Percentiles rank a stretch among this genome's conserved stretches.
phyloP scores from a whole-genome alignment of 768 basidiomycete species.

The Amanita thiersii region DNA sequence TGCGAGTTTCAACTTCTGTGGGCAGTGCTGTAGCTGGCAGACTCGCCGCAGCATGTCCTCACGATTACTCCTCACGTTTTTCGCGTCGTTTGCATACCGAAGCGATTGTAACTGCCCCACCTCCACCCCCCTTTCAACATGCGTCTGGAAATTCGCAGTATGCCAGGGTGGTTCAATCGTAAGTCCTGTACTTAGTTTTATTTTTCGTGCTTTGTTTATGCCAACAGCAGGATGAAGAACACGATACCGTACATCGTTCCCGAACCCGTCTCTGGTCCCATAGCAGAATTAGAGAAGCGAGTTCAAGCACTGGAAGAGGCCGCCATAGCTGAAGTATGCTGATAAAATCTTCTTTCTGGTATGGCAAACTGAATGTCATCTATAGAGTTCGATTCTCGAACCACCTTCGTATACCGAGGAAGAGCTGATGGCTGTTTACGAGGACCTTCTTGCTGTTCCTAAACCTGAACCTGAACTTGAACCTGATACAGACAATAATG shows the following conservation, averaged over 20 bases:
- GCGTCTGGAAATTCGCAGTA: not conserved
- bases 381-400: slow-evolving; percentile 23
- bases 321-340: slow-evolving; percentile 2
- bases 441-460: slow-evolving; percentile 33
- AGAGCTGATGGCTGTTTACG: slow-evolving; percentile 32
- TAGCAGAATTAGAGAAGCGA: slow-evolving; percentile 7
- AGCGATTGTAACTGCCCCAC: not conserved
- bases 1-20: not conserved
- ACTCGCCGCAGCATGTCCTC: not conserved
- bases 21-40: not conserved
- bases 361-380: not conserved
- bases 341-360: not conserved
- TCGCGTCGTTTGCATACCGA: not conserved
- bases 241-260: not conserved
- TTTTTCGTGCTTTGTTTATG: not conserved
- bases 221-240: not conserved
- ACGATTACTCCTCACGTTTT: not conserved
- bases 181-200: not conserved
- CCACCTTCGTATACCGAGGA: slow-evolving; percentile 31
- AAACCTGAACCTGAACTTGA: slow-evolving; percentile 9
- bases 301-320: slow-evolving; percentile 3
- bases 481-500: slow-evolving; percentile 11
- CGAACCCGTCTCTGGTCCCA: not conserved
- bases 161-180: not conserved
- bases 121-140: not conserved